Conservation (phyloP, 2,329 filamentous ascomycete species). For the Immersiporthe knoxdaviesiana region DNA sequence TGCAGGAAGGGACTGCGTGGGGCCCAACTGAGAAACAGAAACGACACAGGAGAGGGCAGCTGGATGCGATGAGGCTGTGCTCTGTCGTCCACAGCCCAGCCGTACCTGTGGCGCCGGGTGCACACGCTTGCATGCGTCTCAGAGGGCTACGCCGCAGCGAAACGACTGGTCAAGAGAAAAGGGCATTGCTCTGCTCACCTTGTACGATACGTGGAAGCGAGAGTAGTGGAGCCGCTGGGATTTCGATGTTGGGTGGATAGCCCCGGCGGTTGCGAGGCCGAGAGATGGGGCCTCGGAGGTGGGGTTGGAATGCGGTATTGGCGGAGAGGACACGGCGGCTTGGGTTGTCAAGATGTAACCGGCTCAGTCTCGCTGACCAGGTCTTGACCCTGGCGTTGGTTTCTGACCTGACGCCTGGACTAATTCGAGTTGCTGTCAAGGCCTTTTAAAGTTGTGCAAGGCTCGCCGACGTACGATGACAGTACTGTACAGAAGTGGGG, state of each 20-base stretch:
- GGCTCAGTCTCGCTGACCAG: slow-evolving; percentile 25
- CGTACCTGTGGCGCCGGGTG: not conserved
- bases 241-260: not conserved
- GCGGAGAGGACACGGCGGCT: slow-evolving; percentile 20
- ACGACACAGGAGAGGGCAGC: not conserved
- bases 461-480: not conserved
- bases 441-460: not conserved
- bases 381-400: slow-evolving; percentile 21
- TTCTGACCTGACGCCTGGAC: slow-evolving; percentile 20
- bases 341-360: slow-evolving; percentile 21
- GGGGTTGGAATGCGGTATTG: slow-evolving; percentile 8
- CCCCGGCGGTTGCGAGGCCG: slow-evolving; percentile 16
- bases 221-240: slow-evolving; percentile 22
- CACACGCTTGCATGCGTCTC: slow-evolving; percentile 25
- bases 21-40: not conserved
- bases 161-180: slow-evolving; percentile 27
- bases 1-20: slow-evolving; percentile 15
- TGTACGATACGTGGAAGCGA: slow-evolving; percentile 15
- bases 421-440: slow-evolving; percentile 8
- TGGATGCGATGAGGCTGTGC: slow-evolving; percentile 17
- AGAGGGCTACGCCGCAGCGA: slow-evolving; percentile 19
- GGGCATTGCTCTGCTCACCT: slow-evolving; percentile 20
- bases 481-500: not conserved
- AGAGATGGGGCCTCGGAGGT: slow-evolving; percentile 15
- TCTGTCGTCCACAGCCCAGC: slow-evolving; percentile 7